Conservation (phyloP, 129 eudicot species). For the Erigeron canadensis region DNA sequence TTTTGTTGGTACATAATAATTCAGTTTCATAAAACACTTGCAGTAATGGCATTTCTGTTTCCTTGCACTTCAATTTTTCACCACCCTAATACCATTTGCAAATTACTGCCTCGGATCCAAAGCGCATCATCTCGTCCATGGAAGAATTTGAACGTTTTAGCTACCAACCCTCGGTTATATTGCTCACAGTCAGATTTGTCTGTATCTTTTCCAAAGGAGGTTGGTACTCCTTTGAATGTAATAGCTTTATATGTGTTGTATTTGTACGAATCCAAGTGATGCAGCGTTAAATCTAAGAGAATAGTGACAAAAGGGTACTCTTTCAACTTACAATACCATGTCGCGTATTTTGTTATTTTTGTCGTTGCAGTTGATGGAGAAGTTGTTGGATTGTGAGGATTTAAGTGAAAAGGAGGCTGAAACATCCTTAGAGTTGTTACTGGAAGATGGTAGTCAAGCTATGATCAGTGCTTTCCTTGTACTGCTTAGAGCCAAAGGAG, state of each 20-base stretch:
- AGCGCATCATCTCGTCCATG: background rate
- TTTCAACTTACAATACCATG: background rate
- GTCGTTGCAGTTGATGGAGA: slow-evolving; percentile 57
- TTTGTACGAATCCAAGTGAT: no score
- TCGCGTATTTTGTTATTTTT: background rate
- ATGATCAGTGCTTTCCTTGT: slow-evolving; percentile 88
- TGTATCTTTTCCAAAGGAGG: slow-evolving; percentile 19
- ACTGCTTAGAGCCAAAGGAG: slow-evolving; percentile 89
- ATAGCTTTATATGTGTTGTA: background rate
- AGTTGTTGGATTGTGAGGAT: slow-evolving; percentile 56
- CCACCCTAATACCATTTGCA: background rate
- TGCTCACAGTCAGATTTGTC: slow-evolving; percentile 15
- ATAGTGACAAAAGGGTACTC: background rate
- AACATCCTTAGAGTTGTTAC: slow-evolving; percentile 55
- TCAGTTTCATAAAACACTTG: slow-evolving; percentile 1
- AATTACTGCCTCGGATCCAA: slow-evolving; percentile 19
- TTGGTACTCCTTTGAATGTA: background rate
- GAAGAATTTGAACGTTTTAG: slow-evolving; percentile 11
- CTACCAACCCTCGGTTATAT: slow-evolving; percentile 13
- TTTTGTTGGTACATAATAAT: background rate
- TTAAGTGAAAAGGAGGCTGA: slow-evolving; percentile 79
- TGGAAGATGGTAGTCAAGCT: slow-evolving; percentile 57
- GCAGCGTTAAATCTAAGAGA: no score
- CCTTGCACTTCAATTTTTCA: slow-evolving; percentile 9
- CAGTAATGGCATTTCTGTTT: slow-evolving; percentile 21